These are phyloP conservation scores for Pleurotus tuoliensis DNA, from an alignment of 768 basidiomycete species.

Conservation along the genomic window DNA sequence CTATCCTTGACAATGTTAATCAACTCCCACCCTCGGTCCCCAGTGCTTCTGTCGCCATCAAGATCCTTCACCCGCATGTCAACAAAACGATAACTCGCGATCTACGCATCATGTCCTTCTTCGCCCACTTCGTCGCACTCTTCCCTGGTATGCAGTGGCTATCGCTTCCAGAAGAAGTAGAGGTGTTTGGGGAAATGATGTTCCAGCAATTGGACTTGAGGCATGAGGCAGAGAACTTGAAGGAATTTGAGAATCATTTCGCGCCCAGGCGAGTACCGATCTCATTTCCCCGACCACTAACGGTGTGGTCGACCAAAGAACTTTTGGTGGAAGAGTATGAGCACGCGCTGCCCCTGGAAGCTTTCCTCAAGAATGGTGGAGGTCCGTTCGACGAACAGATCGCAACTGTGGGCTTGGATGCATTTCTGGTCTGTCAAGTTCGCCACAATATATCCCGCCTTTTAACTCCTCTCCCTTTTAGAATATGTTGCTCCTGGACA, in stretches of 20 bases:
- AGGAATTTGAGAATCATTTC: slow-evolving; percentile 85
- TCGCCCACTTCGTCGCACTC: slow-evolving; percentile 71
- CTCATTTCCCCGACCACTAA: slow-evolving; percentile 86
- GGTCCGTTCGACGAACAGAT: slow-evolving; percentile 88
- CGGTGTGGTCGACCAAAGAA: slow-evolving; percentile 75
- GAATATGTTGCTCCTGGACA: slow-evolving; percentile 98
- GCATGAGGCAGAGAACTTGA: slow-evolving; percentile 85
- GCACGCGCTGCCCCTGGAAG: slow-evolving; percentile 86
- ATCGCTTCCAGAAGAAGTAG: slow-evolving; percentile 91
- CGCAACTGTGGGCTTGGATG: slow-evolving; percentile 90
- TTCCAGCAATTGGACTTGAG: slow-evolving; percentile 87
- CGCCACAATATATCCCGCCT: neutral
- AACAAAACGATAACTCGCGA: slow-evolving; percentile 81
- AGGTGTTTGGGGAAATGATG: slow-evolving; percentile 97
- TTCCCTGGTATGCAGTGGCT: slow-evolving; percentile 96
- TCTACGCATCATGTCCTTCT: slow-evolving; percentile 92
- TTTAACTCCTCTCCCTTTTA: slow-evolving; percentile 25
- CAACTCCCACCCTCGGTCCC: slow-evolving; percentile 72
- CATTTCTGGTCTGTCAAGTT: slow-evolving; percentile 74
- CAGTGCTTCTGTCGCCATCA: slow-evolving; percentile 88
- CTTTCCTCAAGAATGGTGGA: slow-evolving; percentile 84
- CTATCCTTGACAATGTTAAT: slow-evolving; percentile 52
- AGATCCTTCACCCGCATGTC: slow-evolving; percentile 89
- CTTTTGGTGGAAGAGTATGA: slow-evolving; percentile 91
- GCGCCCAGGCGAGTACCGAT: slow-evolving; percentile 73